A percentile compares a stretch with the other conserved stretches of the same genome.
Evolutionary conservation across 2,329 filamentous ascomycete species (phyloP).

Genomic region (Phaeosphaeriaceae sp.): DNA sequence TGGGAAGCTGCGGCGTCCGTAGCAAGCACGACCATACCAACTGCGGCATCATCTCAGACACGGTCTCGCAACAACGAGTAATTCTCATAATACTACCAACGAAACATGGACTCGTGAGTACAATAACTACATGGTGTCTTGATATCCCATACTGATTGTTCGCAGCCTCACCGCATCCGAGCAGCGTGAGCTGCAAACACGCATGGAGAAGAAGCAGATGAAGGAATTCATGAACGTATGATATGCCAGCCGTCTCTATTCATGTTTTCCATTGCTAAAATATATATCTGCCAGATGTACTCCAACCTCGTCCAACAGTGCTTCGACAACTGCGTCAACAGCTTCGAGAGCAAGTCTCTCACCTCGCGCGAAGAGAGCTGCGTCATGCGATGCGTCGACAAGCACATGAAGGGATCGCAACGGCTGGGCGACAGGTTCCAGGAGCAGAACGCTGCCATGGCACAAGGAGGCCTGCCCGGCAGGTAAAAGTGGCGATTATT

Average conservation of each 20-base stretch:
- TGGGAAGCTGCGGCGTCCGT: constrained; percentile 22
- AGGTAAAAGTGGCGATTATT: constrained; percentile 33
- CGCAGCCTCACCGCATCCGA: constrained; percentile 75
- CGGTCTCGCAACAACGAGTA: background rate
- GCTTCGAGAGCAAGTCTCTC: constrained; percentile 97
- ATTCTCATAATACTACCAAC: background rate
- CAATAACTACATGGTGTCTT: background rate
- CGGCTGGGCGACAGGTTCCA: constrained; percentile 91
- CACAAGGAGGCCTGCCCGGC: constrained; percentile 63
- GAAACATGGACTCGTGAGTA: constrained; percentile 48
- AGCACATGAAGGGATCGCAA: constrained; percentile 91
- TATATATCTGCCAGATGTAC: constrained; percentile 64
- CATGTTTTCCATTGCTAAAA: background rate
- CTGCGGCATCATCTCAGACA: background rate
- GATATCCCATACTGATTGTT: constrained; percentile 15
- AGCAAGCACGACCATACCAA: constrained; percentile 5
- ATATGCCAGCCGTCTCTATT: background rate
- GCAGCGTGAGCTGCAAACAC: constrained; percentile 89
- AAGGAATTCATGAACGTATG: constrained; percentile 98
- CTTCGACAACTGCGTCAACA: constrained; percentile 96
- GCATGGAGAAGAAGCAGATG: constrained; percentile 98
- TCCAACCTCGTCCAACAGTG: constrained; percentile 82
- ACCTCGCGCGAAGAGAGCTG: constrained; percentile 88
- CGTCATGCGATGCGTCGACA: constrained; percentile 93
- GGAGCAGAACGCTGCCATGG: constrained; percentile 73